phyloP scores from a whole-genome alignment of 176 grass and related monocot genomes.

The Dendrocalamus sinicus region DNA sequence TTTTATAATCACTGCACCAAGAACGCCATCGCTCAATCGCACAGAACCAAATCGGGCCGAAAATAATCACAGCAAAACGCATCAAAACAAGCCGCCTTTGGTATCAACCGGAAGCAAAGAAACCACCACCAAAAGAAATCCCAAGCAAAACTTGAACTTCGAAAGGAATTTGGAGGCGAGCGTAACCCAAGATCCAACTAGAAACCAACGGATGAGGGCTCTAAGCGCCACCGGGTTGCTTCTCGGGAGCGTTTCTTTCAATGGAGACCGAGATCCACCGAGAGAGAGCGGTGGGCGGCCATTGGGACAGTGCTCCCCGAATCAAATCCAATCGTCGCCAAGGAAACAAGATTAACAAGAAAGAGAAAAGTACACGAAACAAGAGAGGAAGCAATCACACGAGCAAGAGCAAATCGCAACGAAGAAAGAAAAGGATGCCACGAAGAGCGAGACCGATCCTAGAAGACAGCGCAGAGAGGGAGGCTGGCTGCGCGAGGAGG shows the following conservation, averaged over 20 bases:
- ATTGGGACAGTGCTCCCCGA: constrained; percentile 28
- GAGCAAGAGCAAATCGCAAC: no score
- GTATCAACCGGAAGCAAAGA: background rate
- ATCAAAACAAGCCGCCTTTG: background rate
- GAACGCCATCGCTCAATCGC: background rate
- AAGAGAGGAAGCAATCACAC: background rate
- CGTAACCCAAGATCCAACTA: constrained; percentile 58
- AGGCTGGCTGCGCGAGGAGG: background rate
- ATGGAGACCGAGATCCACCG: background rate
- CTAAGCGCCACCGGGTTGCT: constrained; percentile 52
- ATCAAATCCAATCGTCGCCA: background rate
- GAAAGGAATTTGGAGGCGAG: constrained; percentile 50
- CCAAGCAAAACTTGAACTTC: background rate
- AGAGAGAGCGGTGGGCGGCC: constrained; percentile 2
- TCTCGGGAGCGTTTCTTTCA: constrained; percentile 29
- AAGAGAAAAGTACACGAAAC: background rate
- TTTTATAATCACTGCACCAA: constrained; percentile 41
- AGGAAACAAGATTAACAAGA: background rate
- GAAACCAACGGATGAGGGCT: constrained; percentile 46
- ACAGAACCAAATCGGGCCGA: background rate
- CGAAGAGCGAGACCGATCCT: background rate
- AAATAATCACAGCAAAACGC: background rate
- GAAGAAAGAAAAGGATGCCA: background rate
- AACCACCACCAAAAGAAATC: background rate
- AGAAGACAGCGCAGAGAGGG: background rate